Conservation (phyloP, 495 filamentous ascomycete genomes). For the Platismatia glauca region DNA sequence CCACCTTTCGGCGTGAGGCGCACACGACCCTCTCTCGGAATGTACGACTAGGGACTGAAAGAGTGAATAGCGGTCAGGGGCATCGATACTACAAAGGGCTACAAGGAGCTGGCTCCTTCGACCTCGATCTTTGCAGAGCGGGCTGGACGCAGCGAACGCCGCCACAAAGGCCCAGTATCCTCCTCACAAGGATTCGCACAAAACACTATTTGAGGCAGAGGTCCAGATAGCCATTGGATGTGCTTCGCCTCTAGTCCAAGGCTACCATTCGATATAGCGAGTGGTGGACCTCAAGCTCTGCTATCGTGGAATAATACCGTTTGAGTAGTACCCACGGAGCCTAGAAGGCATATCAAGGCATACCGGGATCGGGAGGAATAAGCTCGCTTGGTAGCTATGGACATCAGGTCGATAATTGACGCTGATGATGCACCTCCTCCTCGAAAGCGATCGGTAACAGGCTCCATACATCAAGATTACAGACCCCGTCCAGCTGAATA, state of each 20-base stretch:
- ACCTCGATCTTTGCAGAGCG: neutral
- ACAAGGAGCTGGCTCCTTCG: conserved; percentile 1
- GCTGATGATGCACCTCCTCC: conserved; percentile 34
- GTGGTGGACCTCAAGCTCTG: neutral
- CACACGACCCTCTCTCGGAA: conserved; percentile 8
- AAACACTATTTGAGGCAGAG: neutral
- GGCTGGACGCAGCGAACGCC: neutral
- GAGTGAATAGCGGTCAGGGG: neutral
- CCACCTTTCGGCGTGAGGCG: neutral
- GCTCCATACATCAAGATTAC: conserved; percentile 24
- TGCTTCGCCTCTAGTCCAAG: neutral
- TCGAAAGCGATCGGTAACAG: conserved; percentile 24
- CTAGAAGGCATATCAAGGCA: conserved; percentile 5
- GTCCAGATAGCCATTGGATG: neutral
- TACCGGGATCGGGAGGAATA: neutral
- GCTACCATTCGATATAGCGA: neutral
- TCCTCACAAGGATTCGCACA: neutral
- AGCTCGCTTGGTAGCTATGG: conserved; percentile 30
- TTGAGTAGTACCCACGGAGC: neutral
- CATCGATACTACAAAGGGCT: neutral
- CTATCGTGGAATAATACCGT: neutral
- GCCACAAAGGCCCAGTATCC: neutral
- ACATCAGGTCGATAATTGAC: conserved; percentile 48
- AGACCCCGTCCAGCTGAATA: conserved; percentile 24
- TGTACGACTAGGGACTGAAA: neutral